Evolutionary conservation across 352 stramenopile species (phyloP).

Genomic region (Pythium myriotylum): DNA sequence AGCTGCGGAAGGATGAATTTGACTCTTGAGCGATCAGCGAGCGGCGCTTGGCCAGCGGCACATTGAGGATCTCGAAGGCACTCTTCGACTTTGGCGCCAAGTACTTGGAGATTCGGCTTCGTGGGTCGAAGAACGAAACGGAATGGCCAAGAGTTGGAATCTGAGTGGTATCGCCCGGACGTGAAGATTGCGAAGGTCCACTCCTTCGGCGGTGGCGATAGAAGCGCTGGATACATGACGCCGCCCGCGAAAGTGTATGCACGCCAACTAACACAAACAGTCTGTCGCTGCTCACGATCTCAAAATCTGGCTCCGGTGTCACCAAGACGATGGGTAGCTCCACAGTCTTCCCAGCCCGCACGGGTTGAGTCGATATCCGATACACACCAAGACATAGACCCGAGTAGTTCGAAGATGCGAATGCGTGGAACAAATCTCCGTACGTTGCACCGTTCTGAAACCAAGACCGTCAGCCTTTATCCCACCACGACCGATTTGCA

Average conservation of each 20-base stretch:
- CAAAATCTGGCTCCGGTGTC: slow-evolving; percentile 52
- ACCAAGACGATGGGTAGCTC: slow-evolving; percentile 81
- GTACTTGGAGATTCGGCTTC: slow-evolving; percentile 40
- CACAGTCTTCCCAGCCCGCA: slow-evolving; percentile 38
- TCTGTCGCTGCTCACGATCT: slow-evolving; percentile 54
- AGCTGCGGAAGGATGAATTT: slow-evolving; percentile 28
- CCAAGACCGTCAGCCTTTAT: slow-evolving; percentile 2
- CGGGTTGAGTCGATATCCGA: slow-evolving; percentile 57
- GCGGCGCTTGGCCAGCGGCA: slow-evolving; percentile 24
- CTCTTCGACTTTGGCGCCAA: slow-evolving; percentile 21
- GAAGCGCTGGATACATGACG: slow-evolving; percentile 54
- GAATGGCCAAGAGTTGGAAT: background rate
- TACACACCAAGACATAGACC: slow-evolving; percentile 80
- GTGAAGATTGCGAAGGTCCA: too few relatives aligned
- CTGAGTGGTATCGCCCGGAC: background rate
- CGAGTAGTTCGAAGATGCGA: slow-evolving; percentile 59
- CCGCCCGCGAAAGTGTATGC: slow-evolving; percentile 72
- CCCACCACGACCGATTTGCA: background rate
- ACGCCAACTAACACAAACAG: slow-evolving; percentile 78
- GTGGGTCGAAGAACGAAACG: slow-evolving; percentile 28
- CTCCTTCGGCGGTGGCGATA: slow-evolving; percentile 3
- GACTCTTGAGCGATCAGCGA: slow-evolving; percentile 32
- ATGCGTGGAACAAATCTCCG: slow-evolving; percentile 59
- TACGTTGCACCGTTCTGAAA: slow-evolving; percentile 47
- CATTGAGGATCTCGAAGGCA: slow-evolving; percentile 21